These are phyloP conservation scores for Aristolochia contorta DNA, from an alignment of 164 flowering plant species.

Conservation along the genomic window DNA sequence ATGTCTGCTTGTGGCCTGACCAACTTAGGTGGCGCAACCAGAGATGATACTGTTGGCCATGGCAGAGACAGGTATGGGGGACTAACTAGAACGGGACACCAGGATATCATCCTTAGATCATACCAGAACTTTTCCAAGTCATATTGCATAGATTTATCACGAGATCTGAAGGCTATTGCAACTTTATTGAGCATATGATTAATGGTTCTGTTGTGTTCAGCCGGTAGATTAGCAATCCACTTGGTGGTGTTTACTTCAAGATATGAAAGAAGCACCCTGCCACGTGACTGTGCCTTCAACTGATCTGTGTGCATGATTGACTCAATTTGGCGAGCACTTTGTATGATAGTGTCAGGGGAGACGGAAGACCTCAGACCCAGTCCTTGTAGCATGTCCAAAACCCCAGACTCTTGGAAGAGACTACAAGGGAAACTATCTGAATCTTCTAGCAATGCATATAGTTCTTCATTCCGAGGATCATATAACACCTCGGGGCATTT, in stretches of 20 bases:
- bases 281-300: constrained; percentile 56
- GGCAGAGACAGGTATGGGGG: constrained; percentile 73
- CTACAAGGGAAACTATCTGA: constrained; percentile 70
- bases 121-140: constrained; percentile 86
- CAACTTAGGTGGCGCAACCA: constrained; percentile 93
- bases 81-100: constrained; percentile 90
- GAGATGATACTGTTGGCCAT: constrained; percentile 84
- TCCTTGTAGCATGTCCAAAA: constrained; percentile 77
- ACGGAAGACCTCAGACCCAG: constrained; percentile 79
- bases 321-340: constrained; percentile 76
- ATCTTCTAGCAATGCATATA: constrained; percentile 75
- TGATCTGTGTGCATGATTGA: constrained; percentile 49
- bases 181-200: constrained; percentile 62
- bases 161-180: constrained; percentile 53
- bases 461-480: constrained; percentile 94
- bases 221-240: constrained; percentile 45
- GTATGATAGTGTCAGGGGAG: constrained; percentile 61
- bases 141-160: constrained; percentile 26
- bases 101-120: constrained; percentile 71
- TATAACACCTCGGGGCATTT: constrained; percentile 55
- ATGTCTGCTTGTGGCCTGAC: constrained; percentile 63
- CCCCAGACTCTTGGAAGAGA: constrained; percentile 43
- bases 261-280: constrained; percentile 79
- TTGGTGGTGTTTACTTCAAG: constrained; percentile 76
- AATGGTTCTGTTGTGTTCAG: constrained; percentile 37